A percentile compares a stretch with the other conserved stretches of the same genome.
phyloP scores from a whole-genome alignment of 306 rosid species.

The Purshia tridentata region DNA sequence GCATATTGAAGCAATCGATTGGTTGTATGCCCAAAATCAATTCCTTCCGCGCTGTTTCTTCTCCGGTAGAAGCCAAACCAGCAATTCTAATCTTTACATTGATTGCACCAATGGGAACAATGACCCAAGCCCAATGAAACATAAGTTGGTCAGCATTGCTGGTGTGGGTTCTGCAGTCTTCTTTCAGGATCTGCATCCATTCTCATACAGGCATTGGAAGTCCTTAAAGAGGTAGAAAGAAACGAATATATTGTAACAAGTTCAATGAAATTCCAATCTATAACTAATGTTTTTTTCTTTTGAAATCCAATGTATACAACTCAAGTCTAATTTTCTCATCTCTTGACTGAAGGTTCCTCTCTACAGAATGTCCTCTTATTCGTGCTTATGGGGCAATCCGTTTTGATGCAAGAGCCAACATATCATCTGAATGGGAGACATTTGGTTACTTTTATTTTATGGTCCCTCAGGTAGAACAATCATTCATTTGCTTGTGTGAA shows the following conservation, averaged over 20 bases:
- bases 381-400: slow-evolving; percentile 94
- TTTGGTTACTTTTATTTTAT: slow-evolving; percentile 91
- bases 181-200: slow-evolving; percentile 57
- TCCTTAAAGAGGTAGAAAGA: slow-evolving; percentile 65
- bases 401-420: slow-evolving; percentile 59
- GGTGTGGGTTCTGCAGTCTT: slow-evolving; percentile 84
- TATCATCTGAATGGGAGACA: slow-evolving; percentile 79
- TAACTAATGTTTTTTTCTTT: not conserved
- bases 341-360: slow-evolving; percentile 65
- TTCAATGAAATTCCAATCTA: not conserved
- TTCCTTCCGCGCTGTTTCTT: slow-evolving; percentile 76
- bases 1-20: slow-evolving; percentile 73
- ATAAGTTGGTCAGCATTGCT: slow-evolving; percentile 61
- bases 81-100: slow-evolving; percentile 11
- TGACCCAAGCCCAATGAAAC: not conserved
- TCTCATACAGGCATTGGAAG: slow-evolving; percentile 71
- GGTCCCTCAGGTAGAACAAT: slow-evolving; percentile 80
- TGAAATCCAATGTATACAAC: not conserved
- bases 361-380: slow-evolving; percentile 71
- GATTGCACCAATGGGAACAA: slow-evolving; percentile 23
- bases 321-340: not conserved
- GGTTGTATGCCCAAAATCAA: slow-evolving; percentile 72
- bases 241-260: not conserved
- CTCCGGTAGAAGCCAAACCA: slow-evolving; percentile 47
- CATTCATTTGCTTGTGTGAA: slow-evolving; percentile 31